Evolutionary conservation across 345 rosid species (phyloP).

Genomic region (Punica granatum): DNA sequence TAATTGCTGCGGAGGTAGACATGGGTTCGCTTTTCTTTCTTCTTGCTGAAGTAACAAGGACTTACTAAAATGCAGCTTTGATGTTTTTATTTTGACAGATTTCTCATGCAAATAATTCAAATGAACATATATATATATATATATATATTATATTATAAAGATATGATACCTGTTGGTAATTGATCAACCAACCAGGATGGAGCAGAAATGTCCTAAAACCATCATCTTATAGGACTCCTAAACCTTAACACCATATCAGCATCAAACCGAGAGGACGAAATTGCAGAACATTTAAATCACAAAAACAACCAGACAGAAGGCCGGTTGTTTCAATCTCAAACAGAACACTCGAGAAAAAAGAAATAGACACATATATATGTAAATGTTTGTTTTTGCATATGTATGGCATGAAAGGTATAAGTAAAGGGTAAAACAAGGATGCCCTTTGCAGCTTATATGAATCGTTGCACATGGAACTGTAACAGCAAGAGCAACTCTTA

Average conservation of each 20-base stretch:
- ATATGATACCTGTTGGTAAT: too few relatives aligned
- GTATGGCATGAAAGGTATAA: not conserved
- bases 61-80: not conserved
- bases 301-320: not conserved
- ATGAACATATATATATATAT: too few relatives aligned
- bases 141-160: too few relatives aligned
- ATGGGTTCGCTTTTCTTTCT: not conserved
- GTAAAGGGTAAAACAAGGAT: not conserved
- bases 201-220: too few relatives aligned
- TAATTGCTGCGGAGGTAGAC: not conserved
- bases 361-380: not conserved
- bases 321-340: not conserved
- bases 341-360: not conserved
- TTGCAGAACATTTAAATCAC: not conserved
- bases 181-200: too few relatives aligned
- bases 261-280: not conserved
- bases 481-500: not conserved
- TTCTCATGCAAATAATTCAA: not conserved
- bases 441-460: not conserved
- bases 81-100: not conserved
- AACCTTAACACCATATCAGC: not conserved
- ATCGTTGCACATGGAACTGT: not conserved
- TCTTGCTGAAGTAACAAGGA: not conserved
- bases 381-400: not conserved
- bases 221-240: too few relatives aligned